These are phyloP conservation scores for Alternaria solani DNA, from an alignment of 2,329 filamentous ascomycete genomes.

Conservation along the genomic window DNA sequence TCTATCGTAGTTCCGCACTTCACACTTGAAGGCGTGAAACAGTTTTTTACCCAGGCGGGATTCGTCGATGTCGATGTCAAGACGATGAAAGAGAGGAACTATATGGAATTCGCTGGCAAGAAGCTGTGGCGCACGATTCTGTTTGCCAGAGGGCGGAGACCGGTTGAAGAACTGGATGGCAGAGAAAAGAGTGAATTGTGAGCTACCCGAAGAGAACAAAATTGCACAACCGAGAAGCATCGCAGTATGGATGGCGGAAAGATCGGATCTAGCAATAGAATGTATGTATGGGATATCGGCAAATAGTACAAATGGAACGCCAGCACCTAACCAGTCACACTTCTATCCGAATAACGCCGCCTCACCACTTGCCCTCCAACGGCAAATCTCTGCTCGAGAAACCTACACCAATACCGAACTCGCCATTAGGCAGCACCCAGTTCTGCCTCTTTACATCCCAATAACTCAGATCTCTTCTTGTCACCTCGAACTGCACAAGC, in stretches of 20 bases:
- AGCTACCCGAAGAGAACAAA: neutral
- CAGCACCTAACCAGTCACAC: neutral
- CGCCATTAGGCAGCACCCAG: conserved; percentile 51
- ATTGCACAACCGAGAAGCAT: too few species aligned
- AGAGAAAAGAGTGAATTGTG: conserved; percentile 38
- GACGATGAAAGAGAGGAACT: conserved; percentile 61
- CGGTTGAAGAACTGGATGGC: conserved; percentile 19
- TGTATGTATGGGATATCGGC: neutral
- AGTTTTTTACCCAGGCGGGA: conserved; percentile 71
- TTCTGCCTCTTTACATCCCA: conserved; percentile 53
- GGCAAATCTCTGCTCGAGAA: conserved; percentile 47
- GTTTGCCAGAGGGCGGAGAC: conserved; percentile 61
- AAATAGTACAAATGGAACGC: neutral
- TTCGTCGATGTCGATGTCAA: conserved; percentile 64
- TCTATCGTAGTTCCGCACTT: conserved; percentile 75
- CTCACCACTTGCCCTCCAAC: conserved; percentile 42
- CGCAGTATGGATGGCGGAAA: neutral
- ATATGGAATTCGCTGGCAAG: conserved; percentile 52
- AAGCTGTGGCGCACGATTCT: conserved; percentile 58
- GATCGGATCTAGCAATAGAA: neutral
- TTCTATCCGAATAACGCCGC: conserved; percentile 2
- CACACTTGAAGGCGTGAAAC: conserved; percentile 64
- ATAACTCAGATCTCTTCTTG: conserved; percentile 53
- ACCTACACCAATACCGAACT: conserved; percentile 42
- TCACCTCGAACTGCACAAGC: conserved; percentile 50